Conservation (phyloP, 139 green algal species). For the Chlamydomonas sphaeroides region DNA sequence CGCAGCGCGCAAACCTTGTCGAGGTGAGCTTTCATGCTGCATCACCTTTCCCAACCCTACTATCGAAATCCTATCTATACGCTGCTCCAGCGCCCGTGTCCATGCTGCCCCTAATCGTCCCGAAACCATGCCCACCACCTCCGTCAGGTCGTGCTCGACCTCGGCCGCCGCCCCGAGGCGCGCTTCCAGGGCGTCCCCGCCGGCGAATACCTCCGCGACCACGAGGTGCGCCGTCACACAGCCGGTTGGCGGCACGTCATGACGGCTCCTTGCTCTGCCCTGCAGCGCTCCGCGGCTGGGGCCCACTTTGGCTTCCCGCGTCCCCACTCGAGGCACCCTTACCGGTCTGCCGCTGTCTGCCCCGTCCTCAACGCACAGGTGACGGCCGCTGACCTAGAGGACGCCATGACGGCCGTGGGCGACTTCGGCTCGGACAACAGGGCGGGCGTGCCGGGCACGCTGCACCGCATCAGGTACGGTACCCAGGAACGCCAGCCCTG, state of each 20-base stretch:
- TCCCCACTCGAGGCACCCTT: too few relatives aligned
- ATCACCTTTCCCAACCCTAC: too few relatives aligned
- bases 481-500: too few relatives aligned
- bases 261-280: too few relatives aligned
- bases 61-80: too few relatives aligned
- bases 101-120: too few relatives aligned
- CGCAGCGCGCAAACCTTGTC: slow-evolving; percentile 72
- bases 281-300: too few relatives aligned
- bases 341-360: too few relatives aligned
- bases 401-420: slow-evolving; percentile 58
- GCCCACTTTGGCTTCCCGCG: too few relatives aligned
- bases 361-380: too few relatives aligned
- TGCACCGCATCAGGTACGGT: slow-evolving; percentile 97
- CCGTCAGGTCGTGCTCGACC: slow-evolving; percentile 86
- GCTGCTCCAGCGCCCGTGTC: too few relatives aligned
- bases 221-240: slow-evolving; percentile 59
- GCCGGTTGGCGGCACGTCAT: neutral
- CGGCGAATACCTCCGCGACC: slow-evolving; percentile 59
- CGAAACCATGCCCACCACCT: too few relatives aligned
- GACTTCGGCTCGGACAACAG: slow-evolving; percentile 90
- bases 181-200: slow-evolving; percentile 68
- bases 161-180: slow-evolving; percentile 77
- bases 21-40: slow-evolving; percentile 82
- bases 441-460: slow-evolving; percentile 88
- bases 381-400: slow-evolving; percentile 71